Base-by-base conservation (phyloP, 768 basidiomycete species). In the Boletus rubroflammeus region DNA sequence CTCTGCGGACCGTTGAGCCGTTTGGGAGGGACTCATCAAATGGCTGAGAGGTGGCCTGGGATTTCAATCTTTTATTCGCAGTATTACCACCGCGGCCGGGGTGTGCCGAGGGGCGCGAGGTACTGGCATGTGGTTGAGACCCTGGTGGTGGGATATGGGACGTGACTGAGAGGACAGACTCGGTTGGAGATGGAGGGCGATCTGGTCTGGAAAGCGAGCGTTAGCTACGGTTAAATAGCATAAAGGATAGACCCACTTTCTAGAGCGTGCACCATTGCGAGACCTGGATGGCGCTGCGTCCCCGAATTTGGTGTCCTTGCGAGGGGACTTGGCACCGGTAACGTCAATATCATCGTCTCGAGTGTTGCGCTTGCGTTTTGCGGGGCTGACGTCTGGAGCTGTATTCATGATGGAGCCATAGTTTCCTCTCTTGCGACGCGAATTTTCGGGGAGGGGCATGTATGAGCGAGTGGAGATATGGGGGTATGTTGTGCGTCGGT, bases 111-210 rank as follows among this genome's bases (percentile, higher is more conserved):
- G 62, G 50, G 54, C 69, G 70, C 25, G 70, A 64, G 50, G 53
- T 59, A n/a, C 46, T 58, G 38, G 67, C 50, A 38, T 60, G 66
- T 50, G 64, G 51, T 52, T 67, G 73, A n/a, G 62, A 32, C 9
- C 61, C 66, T 39, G 75, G 74, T 25, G 72, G 67, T 23, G 76
- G 80, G 49, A 81, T 69, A 60, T 88, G 86, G 28, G 85, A 86
- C n/a, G 80, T 81, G 65, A 83, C 79, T 1, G 88, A 90, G 40
- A 85, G 74, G 34, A 88, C 63, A 9, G 88, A 91, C 62, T 90
- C 88, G 13, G 87, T 78, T 6, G 88, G 88, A 2, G 88, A 90
- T 25, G 76, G 73, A 13, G 77, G 79, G 47, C 87, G 84, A 62
- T 89, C 86, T 28, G 69, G 74, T 68, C 86, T 88, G 61, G 29